Evolutionary conservation across 176 grass and related monocot species (phyloP), one percentile per base, ranked within the genome.

Genomic region (Juncus effusus): DNA sequence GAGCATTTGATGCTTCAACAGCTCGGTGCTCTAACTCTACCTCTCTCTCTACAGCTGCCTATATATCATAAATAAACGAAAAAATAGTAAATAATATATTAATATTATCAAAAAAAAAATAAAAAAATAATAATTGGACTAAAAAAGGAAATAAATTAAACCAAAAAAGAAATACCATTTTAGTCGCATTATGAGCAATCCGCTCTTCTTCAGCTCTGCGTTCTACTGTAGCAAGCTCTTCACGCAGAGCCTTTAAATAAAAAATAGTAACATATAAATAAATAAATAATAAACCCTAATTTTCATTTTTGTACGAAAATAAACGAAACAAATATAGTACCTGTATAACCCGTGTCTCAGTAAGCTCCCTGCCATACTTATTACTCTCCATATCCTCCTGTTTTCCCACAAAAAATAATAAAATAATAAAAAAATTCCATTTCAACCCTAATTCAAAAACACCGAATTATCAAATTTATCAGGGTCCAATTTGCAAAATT

Each of bases 1-100:
- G 89, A 74, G 94, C 94, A 80, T 90, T 99, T 69, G 94, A 99
- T 63, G 94, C 89, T 69, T 99, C 94, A 11, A 99, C 89, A 78
- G 94, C 94, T 52, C 94, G 89, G 73, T 99, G 94, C 54, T 99
- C 94, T 73, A 99, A 73, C 77, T 99, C 94, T 70, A 99, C 80
- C 75, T 99, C 94, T 90, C 94, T 99, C 69, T 93, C 85, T 67
- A 99, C 89, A 64, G 94, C 94, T 80, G 89, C 85, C 94, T 99
- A 83, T 64, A 66, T 78, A 71, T 57, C 42, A 70, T 36, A 59
- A 11, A 52, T n/a, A 56, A 59, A 56, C 49, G 57, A 77, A 44
- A 56, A 75, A 37, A 28, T 1, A 74, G 61, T 55, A 75, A 73
- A 72, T 51, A 16, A 76, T 16, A 59, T 44, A 4, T 38, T 15